Percentiles rank a stretch among this genome's conserved stretches.
These are phyloP conservation scores for Elsinoe fawcettii DNA, from an alignment of 2,329 filamentous ascomycete species.

Conservation along the genomic window DNA sequence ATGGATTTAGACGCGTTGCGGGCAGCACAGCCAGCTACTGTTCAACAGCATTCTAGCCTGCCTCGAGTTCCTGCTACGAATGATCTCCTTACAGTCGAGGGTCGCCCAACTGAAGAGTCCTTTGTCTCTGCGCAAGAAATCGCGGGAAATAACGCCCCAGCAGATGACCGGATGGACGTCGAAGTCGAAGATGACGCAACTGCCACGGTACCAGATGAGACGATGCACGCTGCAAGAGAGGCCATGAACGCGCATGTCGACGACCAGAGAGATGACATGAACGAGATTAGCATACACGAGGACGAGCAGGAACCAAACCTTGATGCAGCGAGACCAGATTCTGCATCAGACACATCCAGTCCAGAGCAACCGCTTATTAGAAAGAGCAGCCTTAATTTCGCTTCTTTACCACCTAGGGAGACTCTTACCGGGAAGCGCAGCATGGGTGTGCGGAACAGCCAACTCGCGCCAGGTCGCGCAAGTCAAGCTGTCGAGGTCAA, in stretches of 20 bases:
- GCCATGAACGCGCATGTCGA: slow-evolving; percentile 16
- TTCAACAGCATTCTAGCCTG: not conserved
- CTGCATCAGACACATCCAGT: slow-evolving; percentile 63
- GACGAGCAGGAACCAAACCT: slow-evolving; percentile 35
- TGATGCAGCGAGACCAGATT: slow-evolving; percentile 40
- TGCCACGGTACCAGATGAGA: slow-evolving; percentile 22
- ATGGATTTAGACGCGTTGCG: slow-evolving; percentile 33
- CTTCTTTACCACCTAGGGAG: slow-evolving; percentile 83
- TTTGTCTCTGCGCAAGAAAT: slow-evolving; percentile 44
- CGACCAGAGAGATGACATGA: slow-evolving; percentile 17
- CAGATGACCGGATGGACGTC: slow-evolving; percentile 10
- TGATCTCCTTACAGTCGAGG: slow-evolving; percentile 8
- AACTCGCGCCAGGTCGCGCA: slow-evolving; percentile 57
- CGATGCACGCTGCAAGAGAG: slow-evolving; percentile 18
- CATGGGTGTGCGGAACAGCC: slow-evolving; percentile 66
- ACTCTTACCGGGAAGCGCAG: slow-evolving; percentile 79
- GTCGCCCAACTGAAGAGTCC: slow-evolving; percentile 28
- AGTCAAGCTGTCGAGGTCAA: slow-evolving; percentile 37
- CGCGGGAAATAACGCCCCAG: slow-evolving; percentile 23
- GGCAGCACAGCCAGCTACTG: not conserved
- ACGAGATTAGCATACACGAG: slow-evolving; percentile 26
- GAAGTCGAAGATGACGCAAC: slow-evolving; percentile 29
- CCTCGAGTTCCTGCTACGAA: slow-evolving; percentile 12
- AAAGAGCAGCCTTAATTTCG: slow-evolving; percentile 93
- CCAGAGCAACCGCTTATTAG: slow-evolving; percentile 69